phyloP scores from a whole-genome alignment of 1,139 yeast genomes.

The Diutina ranongensis region DNA sequence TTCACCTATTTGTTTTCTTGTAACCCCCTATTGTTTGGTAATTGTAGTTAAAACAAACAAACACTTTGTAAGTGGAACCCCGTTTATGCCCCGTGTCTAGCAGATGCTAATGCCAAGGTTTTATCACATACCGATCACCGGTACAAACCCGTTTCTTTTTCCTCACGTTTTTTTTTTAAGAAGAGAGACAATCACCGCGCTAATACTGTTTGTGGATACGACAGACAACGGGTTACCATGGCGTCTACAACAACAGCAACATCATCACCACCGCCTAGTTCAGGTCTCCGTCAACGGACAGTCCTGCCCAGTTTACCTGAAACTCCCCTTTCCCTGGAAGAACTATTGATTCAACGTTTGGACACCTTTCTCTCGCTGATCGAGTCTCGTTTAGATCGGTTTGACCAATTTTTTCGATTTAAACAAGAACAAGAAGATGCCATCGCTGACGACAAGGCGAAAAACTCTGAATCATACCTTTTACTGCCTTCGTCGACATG shows the following conservation, averaged over 20 bases:
- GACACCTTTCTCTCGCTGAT: constrained; percentile 43
- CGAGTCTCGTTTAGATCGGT: constrained; percentile 38
- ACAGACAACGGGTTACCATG: background rate
- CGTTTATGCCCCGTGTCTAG: no score
- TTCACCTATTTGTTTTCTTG: no score
- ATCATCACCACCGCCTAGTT: background rate
- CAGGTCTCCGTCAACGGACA: constrained; percentile 2
- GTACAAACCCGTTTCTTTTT: no score
- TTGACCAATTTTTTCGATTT: constrained; percentile 39
- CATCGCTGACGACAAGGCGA: background rate
- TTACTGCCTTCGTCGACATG: background rate
- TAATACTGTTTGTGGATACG: no score
- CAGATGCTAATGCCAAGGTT: no score
- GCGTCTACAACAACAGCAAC: background rate
- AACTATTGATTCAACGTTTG: constrained; percentile 35
- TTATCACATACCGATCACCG: no score
- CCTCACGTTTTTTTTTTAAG: background rate
- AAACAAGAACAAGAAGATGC: constrained; percentile 12
- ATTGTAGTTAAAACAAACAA: no score
- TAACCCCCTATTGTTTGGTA: no score
- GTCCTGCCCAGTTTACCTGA: background rate
- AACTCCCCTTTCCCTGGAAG: constrained; percentile 18
- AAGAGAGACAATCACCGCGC: no score
- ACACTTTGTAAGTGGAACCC: no score
- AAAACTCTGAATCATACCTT: background rate